Conservation (phyloP, 179 eudicot genomes). For the Silene coronaria region DNA sequence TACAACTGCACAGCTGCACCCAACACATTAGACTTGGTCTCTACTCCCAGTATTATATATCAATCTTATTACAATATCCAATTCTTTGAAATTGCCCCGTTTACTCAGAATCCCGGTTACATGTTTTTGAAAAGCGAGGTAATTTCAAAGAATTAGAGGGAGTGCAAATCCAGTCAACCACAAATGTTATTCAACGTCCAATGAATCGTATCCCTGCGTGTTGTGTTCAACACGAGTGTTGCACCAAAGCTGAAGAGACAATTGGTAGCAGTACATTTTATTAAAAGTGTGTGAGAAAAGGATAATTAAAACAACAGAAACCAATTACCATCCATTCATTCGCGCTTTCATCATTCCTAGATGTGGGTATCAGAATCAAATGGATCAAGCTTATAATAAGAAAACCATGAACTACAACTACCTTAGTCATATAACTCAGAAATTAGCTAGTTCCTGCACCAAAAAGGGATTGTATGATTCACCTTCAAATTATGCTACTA, state of each 20-base stretch:
- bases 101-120: too few relatives aligned
- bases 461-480: background rate
- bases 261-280: too few relatives aligned
- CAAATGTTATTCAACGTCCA: background rate
- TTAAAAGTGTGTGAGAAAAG: background rate
- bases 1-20: background rate
- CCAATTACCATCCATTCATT: background rate
- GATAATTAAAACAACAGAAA: background rate
- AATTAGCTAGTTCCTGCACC: constrained; percentile 64
- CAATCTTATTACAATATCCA: background rate
- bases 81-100: too few relatives aligned
- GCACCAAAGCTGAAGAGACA: too few relatives aligned
- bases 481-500: background rate
- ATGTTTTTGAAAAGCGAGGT: too few relatives aligned
- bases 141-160: too few relatives aligned
- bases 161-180: too few relatives aligned
- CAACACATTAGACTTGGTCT: background rate
- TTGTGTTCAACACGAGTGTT: too few relatives aligned
- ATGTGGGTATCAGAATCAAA: background rate
- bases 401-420: constrained; percentile 14
- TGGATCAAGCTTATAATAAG: background rate
- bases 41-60: background rate
- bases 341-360: background rate
- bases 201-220: background rate
- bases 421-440: constrained; percentile 44